Conservation (phyloP, 2,329 filamentous ascomycete species). For the Aspergillus quadricinctus region DNA sequence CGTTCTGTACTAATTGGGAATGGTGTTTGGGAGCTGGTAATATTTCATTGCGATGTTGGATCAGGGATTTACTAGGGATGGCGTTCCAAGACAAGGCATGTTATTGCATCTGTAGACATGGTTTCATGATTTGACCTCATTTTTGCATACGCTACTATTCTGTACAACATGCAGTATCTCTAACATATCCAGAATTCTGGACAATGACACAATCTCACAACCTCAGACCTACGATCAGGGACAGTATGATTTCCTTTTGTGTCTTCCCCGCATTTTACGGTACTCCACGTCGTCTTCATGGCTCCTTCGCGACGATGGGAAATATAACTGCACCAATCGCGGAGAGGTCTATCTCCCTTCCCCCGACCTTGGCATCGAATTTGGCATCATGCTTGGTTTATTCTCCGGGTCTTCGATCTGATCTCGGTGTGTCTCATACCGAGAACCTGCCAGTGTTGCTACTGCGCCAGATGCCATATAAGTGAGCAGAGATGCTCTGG, state of each 20-base stretch:
- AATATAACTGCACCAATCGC: slow-evolving; percentile 27
- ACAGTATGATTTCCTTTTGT: neutral
- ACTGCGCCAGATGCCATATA: neutral
- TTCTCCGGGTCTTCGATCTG: neutral
- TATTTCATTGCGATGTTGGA: neutral
- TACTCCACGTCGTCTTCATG: slow-evolving; percentile 3
- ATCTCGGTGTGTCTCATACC: slow-evolving; percentile 12
- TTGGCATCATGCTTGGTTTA: neutral
- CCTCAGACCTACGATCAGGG: neutral
- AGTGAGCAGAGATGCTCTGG: neutral
- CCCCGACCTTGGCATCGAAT: neutral
- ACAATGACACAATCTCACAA: neutral
- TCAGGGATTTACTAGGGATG: neutral
- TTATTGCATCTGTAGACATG: neutral
- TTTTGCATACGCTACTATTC: neutral
- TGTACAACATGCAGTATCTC: neutral
- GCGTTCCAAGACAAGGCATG: neutral
- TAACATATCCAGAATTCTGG: neutral
- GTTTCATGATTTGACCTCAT: neutral
- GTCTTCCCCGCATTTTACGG: slow-evolving; percentile 6
- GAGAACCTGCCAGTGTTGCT: neutral
- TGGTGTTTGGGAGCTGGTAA: slow-evolving; percentile 9
- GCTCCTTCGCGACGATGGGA: neutral
- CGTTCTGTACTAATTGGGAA: neutral
- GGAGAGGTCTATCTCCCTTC: neutral